Percentiles rank a stretch among this genome's conserved stretches.
These are phyloP conservation scores for Metschnikowia cerradonensis DNA, from an alignment of 805 yeast species.

Conservation along the genomic window DNA sequence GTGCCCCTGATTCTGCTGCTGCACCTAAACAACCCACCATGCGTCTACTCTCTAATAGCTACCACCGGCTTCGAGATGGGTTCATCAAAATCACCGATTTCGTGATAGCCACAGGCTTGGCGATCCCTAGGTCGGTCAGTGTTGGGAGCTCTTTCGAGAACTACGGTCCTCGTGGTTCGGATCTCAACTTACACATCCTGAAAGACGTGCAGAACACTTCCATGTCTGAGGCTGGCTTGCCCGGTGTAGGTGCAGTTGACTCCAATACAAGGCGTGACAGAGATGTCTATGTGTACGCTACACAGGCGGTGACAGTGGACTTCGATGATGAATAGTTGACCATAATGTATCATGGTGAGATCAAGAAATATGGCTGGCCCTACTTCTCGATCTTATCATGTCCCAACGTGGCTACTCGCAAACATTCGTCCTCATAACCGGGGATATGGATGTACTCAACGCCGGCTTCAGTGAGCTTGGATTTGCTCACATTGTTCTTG, in stretches of 20 bases:
- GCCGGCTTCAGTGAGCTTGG: conserved; percentile 50
- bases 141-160: conserved; percentile 14
- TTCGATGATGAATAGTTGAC: neutral
- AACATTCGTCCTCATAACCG: conserved; percentile 72
- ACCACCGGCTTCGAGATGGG: conserved; percentile 23
- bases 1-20: neutral
- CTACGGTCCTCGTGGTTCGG: neutral
- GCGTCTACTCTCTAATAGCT: conserved; percentile 3
- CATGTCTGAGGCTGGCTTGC: neutral
- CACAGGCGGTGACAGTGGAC: neutral
- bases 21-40: neutral
- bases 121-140: conserved; percentile 50
- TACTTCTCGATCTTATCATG: conserved; percentile 37
- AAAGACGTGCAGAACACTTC: neutral
- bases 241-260: neutral
- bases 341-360: neutral
- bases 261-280: neutral
- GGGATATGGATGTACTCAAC: conserved; percentile 76
- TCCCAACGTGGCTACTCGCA: conserved; percentile 70
- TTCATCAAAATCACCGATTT: conserved; percentile 48
- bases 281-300: conserved; percentile 4
- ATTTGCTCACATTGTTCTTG: conserved; percentile 62
- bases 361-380: neutral
- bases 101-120: conserved; percentile 54
- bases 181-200: neutral